Percentiles rank a stretch among this genome's conserved stretches.
These are phyloP conservation scores for Fusarium beomiforme DNA, from an alignment of 2,329 filamentous ascomycete species.

Conservation along the genomic window DNA sequence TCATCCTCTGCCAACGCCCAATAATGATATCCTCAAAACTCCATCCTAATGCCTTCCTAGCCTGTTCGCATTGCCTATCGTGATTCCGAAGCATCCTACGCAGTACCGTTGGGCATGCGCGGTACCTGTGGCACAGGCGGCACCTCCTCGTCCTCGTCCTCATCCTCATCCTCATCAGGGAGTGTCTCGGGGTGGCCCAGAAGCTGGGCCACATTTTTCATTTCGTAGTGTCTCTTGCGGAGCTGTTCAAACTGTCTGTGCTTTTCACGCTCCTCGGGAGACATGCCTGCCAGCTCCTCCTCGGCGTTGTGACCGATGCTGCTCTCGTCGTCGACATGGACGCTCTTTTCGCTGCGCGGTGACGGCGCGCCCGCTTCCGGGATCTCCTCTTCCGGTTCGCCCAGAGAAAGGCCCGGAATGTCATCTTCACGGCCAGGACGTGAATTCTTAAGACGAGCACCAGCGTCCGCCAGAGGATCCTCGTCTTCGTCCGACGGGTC, in stretches of 20 bases:
- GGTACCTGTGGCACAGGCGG: slow-evolving; percentile 56
- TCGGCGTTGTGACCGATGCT: slow-evolving; percentile 69
- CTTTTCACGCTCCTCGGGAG: slow-evolving; percentile 84
- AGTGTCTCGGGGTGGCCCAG: slow-evolving; percentile 79
- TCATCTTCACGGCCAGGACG: slow-evolving; percentile 69
- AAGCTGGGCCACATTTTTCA: slow-evolving; percentile 91
- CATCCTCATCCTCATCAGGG: slow-evolving; percentile 67
- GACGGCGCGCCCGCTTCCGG: slow-evolving; percentile 56
- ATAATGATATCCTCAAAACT: slow-evolving; percentile 44
- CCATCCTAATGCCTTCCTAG: slow-evolving; percentile 27
- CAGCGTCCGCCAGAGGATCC: slow-evolving; percentile 44
- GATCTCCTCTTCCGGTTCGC: slow-evolving; percentile 85
- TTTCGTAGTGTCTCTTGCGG: slow-evolving; percentile 98
- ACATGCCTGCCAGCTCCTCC: slow-evolving; percentile 63
- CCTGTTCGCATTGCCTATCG: slow-evolving; percentile 13
- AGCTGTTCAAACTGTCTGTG: slow-evolving; percentile 90
- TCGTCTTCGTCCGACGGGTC: slow-evolving; percentile 84
- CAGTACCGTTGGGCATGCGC: slow-evolving; percentile 54
- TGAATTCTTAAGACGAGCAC: slow-evolving; percentile 45
- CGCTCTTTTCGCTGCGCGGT: slow-evolving; percentile 69
- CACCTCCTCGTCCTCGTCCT: slow-evolving; percentile 64
- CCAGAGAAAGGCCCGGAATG: slow-evolving; percentile 90
- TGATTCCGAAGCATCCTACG: slow-evolving; percentile 35
- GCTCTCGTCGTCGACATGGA: slow-evolving; percentile 77
- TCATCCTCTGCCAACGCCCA: slow-evolving; percentile 41